Percentiles rank a stretch among this genome's conserved stretches.
Evolutionary conservation across 2,329 filamentous ascomycete genomes (phyloP).

Genomic region (Pleoardoris graminearum): DNA sequence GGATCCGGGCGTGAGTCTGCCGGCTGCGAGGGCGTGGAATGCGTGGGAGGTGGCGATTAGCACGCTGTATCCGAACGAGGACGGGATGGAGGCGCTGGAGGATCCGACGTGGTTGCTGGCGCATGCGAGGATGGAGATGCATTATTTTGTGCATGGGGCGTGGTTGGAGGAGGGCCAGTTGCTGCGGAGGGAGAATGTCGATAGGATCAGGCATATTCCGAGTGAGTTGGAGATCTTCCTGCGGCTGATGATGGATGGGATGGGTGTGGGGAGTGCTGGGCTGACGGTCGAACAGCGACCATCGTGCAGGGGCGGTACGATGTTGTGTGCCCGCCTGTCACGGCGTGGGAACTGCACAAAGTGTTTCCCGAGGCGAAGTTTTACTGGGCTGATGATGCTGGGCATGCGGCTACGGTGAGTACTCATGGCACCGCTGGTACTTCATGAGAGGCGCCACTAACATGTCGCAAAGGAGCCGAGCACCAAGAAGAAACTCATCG

Average conservation of each 20-base stretch:
- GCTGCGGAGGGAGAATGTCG: conserved; percentile 37
- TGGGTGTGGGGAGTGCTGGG: too few species aligned
- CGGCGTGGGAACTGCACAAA: conserved; percentile 50
- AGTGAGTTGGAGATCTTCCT: conserved; percentile 13
- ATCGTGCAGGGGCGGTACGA: conserved; percentile 55
- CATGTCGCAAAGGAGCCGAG: conserved; percentile 25
- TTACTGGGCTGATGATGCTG: conserved; percentile 39
- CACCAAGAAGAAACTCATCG: conserved; percentile 29
- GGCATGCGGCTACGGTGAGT: conserved; percentile 35
- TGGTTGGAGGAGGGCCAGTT: conserved; percentile 51
- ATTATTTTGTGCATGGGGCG: conserved; percentile 49
- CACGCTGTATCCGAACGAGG: conserved; percentile 26
- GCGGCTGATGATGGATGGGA: neutral
- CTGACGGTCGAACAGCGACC: conserved; percentile 1
- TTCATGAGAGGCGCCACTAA: conserved; percentile 3
- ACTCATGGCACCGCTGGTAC: neutral
- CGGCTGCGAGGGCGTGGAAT: neutral
- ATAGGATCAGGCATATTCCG: conserved; percentile 44
- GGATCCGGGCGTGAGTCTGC: neutral
- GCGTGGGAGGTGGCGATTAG: conserved; percentile 9
- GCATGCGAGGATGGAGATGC: conserved; percentile 49
- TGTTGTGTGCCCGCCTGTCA: conserved; percentile 50
- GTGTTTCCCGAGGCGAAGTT: conserved; percentile 42
- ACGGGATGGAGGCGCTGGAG: conserved; percentile 28
- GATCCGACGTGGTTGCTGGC: conserved; percentile 33